Conservation (phyloP, 1,284 basidiomycete genomes). For the Lignosus rhinocerotis region DNA sequence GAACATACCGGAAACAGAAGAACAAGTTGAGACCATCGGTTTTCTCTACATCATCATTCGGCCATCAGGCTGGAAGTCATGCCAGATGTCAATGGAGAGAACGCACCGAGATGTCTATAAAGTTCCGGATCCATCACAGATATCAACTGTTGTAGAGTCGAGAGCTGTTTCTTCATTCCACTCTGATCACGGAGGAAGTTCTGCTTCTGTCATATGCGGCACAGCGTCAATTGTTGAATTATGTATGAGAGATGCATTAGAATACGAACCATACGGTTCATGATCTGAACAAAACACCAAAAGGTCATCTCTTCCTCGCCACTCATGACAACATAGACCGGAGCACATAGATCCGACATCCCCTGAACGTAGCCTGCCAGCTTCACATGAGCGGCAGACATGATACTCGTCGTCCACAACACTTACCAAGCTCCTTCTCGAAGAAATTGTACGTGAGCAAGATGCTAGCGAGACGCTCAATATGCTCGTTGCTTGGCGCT, state of each 20-base stretch:
- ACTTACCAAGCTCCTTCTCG: conserved; percentile 83
- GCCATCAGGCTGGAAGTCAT: not conserved
- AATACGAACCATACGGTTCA: conserved; percentile 86
- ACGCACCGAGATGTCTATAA: conserved; percentile 80
- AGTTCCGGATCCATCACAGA: conserved; percentile 93
- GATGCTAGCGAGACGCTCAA: conserved; percentile 76
- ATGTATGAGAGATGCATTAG: not conserved
- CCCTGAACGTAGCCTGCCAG: conserved; percentile 84
- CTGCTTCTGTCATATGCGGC: conserved; percentile 59
- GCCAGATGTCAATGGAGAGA: conserved; percentile 1
- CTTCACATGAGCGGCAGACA: not conserved
- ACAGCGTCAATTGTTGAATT: not conserved
- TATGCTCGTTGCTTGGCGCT: conserved; percentile 85
- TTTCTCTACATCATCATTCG: conserved; percentile 58
- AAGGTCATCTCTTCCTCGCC: conserved; percentile 90
- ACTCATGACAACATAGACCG: conserved; percentile 89
- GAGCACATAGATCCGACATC: conserved; percentile 96
- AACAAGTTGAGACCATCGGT: conserved; percentile 93
- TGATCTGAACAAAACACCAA: conserved; percentile 94
- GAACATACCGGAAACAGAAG: conserved; percentile 89
- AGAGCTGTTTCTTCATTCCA: conserved; percentile 94
- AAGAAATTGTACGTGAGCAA: conserved; percentile 93
- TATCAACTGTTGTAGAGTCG: conserved; percentile 88
- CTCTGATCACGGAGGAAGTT: conserved; percentile 97
- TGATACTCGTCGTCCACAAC: not conserved